These are phyloP conservation scores for Annulohypoxylon bovei DNA, from an alignment of 495 filamentous ascomycete species.

Conservation along the genomic window DNA sequence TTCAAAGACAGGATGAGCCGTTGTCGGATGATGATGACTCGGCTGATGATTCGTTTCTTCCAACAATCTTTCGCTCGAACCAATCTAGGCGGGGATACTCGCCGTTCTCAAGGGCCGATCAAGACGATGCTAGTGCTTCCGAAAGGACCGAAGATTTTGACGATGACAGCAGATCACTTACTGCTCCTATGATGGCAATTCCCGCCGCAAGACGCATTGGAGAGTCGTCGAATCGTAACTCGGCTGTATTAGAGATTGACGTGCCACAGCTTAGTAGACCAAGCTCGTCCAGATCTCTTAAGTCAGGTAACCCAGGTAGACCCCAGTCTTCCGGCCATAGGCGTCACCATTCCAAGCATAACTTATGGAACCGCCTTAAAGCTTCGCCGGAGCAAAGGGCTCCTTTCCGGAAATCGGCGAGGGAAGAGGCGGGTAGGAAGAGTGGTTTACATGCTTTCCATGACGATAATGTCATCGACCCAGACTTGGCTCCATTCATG, in stretches of 20 bases:
- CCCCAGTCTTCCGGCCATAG: slow-evolving; percentile 81
- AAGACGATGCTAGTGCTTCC: slow-evolving; percentile 52
- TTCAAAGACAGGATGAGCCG: slow-evolving; percentile 87
- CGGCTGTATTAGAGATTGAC: slow-evolving; percentile 90
- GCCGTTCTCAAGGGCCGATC: slow-evolving; percentile 39
- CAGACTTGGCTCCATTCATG: slow-evolving; percentile 92
- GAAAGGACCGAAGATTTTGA: slow-evolving; percentile 53
- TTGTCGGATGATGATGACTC: slow-evolving; percentile 87
- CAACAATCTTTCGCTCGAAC: slow-evolving; percentile 63
- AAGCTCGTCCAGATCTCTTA: slow-evolving; percentile 93
- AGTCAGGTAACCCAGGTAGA: slow-evolving; percentile 71
- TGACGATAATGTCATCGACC: slow-evolving; percentile 97
- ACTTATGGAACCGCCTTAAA: slow-evolving; percentile 71
- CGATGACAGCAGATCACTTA: slow-evolving; percentile 56
- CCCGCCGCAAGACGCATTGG: slow-evolving; percentile 85
- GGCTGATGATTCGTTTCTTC: slow-evolving; percentile 71
- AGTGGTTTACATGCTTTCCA: slow-evolving; percentile 89
- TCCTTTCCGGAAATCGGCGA: slow-evolving; percentile 84
- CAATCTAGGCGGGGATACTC: slow-evolving; percentile 48
- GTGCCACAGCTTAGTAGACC: slow-evolving; percentile 78
- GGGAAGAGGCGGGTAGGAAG: slow-evolving; percentile 68
- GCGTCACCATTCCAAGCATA: slow-evolving; percentile 86
- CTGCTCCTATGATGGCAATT: slow-evolving; percentile 81
- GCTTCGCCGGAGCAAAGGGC: slow-evolving; percentile 71
- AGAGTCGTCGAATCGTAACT: slow-evolving; percentile 81